Conservation (phyloP, 1,284 basidiomycete species). For the Sporisorium sorghi region DNA sequence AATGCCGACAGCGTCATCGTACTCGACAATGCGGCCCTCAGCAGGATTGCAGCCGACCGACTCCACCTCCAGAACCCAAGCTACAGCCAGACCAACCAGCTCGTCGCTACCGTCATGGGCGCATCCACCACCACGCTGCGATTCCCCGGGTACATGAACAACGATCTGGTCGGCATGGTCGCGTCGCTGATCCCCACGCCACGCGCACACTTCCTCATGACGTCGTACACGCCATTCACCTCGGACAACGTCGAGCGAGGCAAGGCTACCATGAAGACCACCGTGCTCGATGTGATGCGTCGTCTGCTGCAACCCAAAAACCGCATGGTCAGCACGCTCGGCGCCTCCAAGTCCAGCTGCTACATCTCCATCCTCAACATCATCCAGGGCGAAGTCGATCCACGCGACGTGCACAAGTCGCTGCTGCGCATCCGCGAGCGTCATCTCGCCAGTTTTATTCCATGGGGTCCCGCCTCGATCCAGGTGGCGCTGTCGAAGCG, state of each 20-base stretch:
- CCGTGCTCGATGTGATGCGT: conserved; percentile 94
- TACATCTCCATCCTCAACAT: conserved; percentile 99
- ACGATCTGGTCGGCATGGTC: conserved; percentile 91
- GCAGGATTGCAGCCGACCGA: conserved; percentile 89
- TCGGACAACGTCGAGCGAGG: conserved; percentile 75
- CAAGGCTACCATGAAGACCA: conserved; percentile 68
- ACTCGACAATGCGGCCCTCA: conserved; percentile 93
- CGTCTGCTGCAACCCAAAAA: conserved; percentile 97
- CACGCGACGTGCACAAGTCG: conserved; percentile 98
- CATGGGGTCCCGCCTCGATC: conserved; percentile 98
- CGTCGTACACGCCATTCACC: conserved; percentile 98
- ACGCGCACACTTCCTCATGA: conserved; percentile 99
- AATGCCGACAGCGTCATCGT: conserved; percentile 98
- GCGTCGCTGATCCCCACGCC: conserved; percentile 97
- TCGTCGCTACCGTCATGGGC: conserved; percentile 71
- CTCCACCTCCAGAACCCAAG: conserved; percentile 89
- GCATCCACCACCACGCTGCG: conserved; percentile 96
- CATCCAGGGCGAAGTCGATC: conserved; percentile 96
- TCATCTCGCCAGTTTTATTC: conserved; percentile 96
- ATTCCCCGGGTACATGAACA: conserved; percentile 99
- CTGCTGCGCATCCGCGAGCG: conserved; percentile 94
- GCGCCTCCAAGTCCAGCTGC: conserved; percentile 64
- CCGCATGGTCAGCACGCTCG: conserved; percentile 92
- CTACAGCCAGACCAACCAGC: conserved; percentile 76
- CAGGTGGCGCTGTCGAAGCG: conserved; percentile 94